These are phyloP conservation scores for Thelonectria olida DNA, from an alignment of 2,329 filamentous ascomycete genomes.

Conservation along the genomic window DNA sequence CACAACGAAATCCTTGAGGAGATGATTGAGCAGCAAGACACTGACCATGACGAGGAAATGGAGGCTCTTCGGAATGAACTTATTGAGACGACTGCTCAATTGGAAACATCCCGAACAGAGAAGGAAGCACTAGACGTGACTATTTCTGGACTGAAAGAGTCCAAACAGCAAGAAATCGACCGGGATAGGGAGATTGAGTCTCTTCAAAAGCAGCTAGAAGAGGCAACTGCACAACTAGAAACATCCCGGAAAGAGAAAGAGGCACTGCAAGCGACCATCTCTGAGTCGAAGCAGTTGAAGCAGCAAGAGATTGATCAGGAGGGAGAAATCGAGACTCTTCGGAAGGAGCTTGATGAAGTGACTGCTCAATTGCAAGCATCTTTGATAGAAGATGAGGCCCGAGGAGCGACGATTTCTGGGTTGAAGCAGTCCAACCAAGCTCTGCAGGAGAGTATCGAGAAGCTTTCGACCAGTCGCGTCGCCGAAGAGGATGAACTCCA, in stretches of 20 bases:
- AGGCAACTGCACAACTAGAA: background rate
- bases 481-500: background rate
- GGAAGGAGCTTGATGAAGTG: background rate
- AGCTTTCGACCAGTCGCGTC: background rate
- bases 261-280: background rate
- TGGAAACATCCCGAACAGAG: background rate
- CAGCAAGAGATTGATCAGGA: background rate
- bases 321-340: background rate
- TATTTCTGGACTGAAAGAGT: background rate
- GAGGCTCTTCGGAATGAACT: background rate
- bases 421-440: background rate
- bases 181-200: background rate
- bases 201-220: background rate
- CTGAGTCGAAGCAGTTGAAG: background rate
- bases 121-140: background rate
- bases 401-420: background rate
- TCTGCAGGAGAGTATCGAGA: background rate
- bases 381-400: background rate
- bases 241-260: background rate
- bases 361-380: background rate
- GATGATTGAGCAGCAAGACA: background rate
- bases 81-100: background rate
- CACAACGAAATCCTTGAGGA: background rate
- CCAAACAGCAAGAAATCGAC: background rate
- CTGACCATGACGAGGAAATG: background rate